phyloP scores from a whole-genome alignment of 148 eudicot genomes.

The Silene conica region DNA sequence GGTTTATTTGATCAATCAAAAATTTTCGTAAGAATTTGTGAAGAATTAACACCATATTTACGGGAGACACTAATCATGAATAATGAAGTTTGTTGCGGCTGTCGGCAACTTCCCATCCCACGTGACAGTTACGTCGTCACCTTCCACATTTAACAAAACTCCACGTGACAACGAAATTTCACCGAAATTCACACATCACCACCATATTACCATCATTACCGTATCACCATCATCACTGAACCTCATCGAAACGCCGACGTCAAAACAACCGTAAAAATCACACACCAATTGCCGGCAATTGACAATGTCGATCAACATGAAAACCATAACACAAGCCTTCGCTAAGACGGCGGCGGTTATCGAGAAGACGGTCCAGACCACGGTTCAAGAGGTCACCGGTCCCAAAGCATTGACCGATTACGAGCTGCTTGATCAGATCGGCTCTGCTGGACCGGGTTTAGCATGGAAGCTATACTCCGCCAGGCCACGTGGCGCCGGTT shows the following conservation, averaged over 20 bases:
- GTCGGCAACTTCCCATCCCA: conserved; percentile 15
- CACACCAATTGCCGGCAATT: not conserved
- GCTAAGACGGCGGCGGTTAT: conserved; percentile 91
- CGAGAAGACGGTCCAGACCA: conserved; percentile 83
- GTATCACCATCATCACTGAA: not conserved
- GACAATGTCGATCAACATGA: conserved; percentile 81
- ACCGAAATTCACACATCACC: conserved; percentile 17
- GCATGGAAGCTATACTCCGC: conserved; percentile 92
- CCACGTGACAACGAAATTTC: conserved; percentile 20
- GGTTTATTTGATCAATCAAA: no score
- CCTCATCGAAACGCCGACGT: not conserved
- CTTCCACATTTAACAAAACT: not conserved
- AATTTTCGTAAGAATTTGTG: no score
- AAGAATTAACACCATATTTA: no score
- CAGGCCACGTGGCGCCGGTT: conserved; percentile 48
- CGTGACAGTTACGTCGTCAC: conserved; percentile 4
- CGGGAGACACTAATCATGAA: no score
- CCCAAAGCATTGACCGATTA: conserved; percentile 86
- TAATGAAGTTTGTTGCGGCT: conserved; percentile 1
- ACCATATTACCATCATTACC: not conserved
- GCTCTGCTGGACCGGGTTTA: conserved; percentile 86
- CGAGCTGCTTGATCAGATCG: conserved; percentile 78
- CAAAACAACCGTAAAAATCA: not conserved
- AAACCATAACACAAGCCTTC: conserved; percentile 86
- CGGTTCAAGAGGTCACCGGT: conserved; percentile 93